These are phyloP conservation scores for Centella asiatica DNA, from an alignment of 129 eudicot genomes.

Conservation along the genomic window DNA sequence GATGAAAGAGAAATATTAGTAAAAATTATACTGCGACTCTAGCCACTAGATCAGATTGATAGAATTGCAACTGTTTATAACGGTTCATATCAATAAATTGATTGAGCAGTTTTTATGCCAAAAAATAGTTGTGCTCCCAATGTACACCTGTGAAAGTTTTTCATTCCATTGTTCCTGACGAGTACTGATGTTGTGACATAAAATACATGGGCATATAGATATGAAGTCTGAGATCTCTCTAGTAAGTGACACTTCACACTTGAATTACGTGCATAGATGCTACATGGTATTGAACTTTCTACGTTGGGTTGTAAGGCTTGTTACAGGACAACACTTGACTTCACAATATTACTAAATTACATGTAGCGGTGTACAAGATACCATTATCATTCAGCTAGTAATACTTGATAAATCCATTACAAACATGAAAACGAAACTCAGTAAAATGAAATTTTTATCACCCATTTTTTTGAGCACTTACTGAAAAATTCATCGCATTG, in stretches of 20 bases:
- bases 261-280: no score
- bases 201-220: no score
- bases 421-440: background rate
- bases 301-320: background rate
- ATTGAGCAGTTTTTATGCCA: background rate
- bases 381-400: background rate
- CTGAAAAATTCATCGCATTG: no score
- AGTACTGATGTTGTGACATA: no score
- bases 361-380: background rate
- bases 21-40: background rate
- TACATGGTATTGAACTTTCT: no score
- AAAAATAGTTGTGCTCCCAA: background rate
- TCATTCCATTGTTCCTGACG: no score
- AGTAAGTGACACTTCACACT: no score
- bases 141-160: no score
- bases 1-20: slow-evolving; percentile 11
- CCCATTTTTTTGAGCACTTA: background rate
- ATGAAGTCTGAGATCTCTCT: no score
- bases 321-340: background rate
- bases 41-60: background rate
- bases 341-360: no score
- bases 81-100: background rate
- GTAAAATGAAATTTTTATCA: background rate
- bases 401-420: background rate
- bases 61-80: background rate